Evolutionary conservation across 2,329 filamentous ascomycete species (phyloP).

Genomic region (Ascochyta pisi): DNA sequence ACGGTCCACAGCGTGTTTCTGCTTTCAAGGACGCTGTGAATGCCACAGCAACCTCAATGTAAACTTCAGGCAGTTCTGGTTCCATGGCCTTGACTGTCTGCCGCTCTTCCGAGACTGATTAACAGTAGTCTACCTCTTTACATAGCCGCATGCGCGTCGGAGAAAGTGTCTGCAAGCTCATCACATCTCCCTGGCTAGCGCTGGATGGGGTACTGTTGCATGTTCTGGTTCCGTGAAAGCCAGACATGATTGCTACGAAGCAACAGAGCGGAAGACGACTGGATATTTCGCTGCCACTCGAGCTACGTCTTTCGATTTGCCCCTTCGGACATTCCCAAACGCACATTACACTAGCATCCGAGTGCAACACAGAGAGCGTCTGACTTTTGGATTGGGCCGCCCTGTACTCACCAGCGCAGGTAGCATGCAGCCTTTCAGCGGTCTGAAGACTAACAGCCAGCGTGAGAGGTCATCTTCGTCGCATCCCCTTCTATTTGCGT

Average conservation of each 20-base stretch:
- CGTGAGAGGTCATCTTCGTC: background rate
- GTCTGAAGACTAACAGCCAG: background rate
- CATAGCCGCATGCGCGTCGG: background rate
- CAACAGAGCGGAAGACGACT: constrained; percentile 2
- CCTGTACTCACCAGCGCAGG: background rate
- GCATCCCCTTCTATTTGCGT: background rate
- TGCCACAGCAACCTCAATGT: background rate
- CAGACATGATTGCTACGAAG: background rate
- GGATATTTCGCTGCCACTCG: constrained; percentile 2
- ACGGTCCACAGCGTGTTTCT: background rate
- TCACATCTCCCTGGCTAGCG: background rate
- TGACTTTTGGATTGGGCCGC: background rate
- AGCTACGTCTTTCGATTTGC: constrained; percentile 11
- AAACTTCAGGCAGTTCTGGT: background rate
- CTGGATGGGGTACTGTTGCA: background rate
- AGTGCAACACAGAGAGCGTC: background rate
- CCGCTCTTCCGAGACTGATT: too few relatives aligned
- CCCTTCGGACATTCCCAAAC: constrained; percentile 1
- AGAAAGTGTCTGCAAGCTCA: background rate
- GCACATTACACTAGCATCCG: constrained; percentile 4
- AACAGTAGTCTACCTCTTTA: background rate
- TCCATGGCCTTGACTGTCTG: background rate
- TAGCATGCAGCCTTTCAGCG: background rate
- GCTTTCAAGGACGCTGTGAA: background rate
- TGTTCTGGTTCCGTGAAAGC: background rate